These are phyloP conservation scores for Aspergillus brasiliensis DNA, from an alignment of 2,329 filamentous ascomycete species.

Conservation along the genomic window DNA sequence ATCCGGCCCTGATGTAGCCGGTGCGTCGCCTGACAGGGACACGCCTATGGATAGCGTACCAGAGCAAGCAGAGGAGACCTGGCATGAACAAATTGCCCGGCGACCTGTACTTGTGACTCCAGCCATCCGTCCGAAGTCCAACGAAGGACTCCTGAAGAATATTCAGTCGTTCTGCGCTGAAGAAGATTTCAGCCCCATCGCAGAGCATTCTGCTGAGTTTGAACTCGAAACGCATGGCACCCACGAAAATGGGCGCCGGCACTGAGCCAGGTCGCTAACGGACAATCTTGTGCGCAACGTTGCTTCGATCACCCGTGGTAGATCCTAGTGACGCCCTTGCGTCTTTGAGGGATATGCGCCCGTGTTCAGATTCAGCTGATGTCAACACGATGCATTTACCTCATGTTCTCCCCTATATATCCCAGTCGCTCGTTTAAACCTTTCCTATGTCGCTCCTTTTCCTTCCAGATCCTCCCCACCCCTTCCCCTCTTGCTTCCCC, in stretches of 20 bases:
- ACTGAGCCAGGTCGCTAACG: background rate
- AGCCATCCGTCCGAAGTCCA: conserved; percentile 59
- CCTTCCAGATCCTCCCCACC: conserved; percentile 9
- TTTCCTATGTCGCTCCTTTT: conserved; percentile 16
- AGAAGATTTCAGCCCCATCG: conserved; percentile 36
- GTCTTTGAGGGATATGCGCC: background rate
- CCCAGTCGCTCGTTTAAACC: conserved; percentile 15
- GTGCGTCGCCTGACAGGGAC: conserved; percentile 55
- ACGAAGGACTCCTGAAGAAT: conserved; percentile 61
- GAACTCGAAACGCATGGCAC: conserved; percentile 58
- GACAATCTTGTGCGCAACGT: background rate
- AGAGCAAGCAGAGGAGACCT: conserved; percentile 41
- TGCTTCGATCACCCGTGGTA: background rate
- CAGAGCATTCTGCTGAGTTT: conserved; percentile 40
- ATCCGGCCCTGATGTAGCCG: conserved; percentile 53
- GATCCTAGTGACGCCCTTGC: background rate
- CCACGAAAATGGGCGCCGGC: conserved; percentile 21
- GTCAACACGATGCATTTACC: background rate
- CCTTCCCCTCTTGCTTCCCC: background rate
- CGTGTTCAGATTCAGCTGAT: background rate
- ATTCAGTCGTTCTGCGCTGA: conserved; percentile 43
- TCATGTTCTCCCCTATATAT: conserved; percentile 15
- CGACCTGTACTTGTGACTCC: conserved; percentile 67
- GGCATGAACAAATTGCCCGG: conserved; percentile 56
- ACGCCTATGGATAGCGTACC: conserved; percentile 25